Conservation (phyloP, 2,329 filamentous ascomycete species). For the Aspergillus alliaceus region DNA sequence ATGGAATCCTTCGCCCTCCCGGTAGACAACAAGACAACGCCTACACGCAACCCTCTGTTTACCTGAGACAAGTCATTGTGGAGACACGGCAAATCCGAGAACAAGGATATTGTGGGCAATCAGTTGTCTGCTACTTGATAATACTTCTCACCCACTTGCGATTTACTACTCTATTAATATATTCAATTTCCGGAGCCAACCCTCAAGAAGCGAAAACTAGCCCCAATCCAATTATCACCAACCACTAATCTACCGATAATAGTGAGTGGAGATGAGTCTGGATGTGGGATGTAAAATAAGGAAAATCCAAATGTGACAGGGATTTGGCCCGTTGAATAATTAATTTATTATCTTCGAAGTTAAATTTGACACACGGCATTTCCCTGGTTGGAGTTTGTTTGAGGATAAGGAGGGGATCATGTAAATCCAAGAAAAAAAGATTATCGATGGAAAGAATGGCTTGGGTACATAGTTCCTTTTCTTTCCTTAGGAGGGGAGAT, state of each 20-base stretch:
- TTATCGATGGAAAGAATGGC: not conserved
- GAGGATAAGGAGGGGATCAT: too few species aligned
- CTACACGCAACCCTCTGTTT: not conserved
- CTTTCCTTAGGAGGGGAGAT: not conserved
- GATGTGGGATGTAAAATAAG: not conserved
- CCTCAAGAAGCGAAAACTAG: too few species aligned
- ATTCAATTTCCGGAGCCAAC: not conserved
- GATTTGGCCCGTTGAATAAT: not conserved
- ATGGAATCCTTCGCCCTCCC: too few species aligned
- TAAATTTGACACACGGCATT: not conserved
- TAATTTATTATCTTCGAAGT: not conserved
- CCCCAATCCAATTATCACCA: not conserved
- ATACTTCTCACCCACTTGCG: too few species aligned
- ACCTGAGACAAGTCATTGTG: slow-evolving; percentile 11
- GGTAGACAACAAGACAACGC: too few species aligned
- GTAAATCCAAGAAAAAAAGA: too few species aligned
- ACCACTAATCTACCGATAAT: not conserved
- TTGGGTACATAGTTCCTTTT: not conserved
- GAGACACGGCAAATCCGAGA: slow-evolving; percentile 7
- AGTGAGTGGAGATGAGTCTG: not conserved
- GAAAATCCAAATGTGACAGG: not conserved
- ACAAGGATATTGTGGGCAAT: not conserved
- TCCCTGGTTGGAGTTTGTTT: not conserved
- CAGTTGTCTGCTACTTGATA: too few species aligned
- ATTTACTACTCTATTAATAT: too few species aligned